Evolutionary conservation across 306 rosid genomes (phyloP), one percentile per base, ranked within the genome.

Genomic region (Prunus davidiana): DNA sequence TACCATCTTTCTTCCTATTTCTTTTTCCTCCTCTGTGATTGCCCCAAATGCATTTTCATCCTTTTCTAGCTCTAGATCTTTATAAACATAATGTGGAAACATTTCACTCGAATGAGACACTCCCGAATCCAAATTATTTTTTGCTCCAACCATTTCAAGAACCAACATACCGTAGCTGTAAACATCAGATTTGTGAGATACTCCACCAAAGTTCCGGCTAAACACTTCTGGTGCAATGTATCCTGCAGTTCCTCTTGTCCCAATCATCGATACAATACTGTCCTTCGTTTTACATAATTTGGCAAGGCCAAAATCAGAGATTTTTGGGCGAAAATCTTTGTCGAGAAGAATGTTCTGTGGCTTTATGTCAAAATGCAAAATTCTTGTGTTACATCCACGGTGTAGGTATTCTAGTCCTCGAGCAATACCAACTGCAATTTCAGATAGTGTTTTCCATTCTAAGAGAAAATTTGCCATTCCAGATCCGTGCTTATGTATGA

Each of bases 391-490:
- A 3, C 85, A 85, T 15, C 86, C 81, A n/a, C 56, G 74, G 58
- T 81, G 88, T 34, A 86, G 78, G 74, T 83, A 86, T 12, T 86
- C 89, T 13, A 86, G 63, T 16, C 84, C 87, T 50, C 76, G 45
- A 8, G 82, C 87, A 68, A 81, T 67, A 13, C 87, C 87, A 9
- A 81, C 4, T 12, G 76, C 78, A 73, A 81, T 79, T 57, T 76
- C 14, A 10, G 19, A 75, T 47, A 81, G n/a, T 0, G 28, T 76
- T 2, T 10, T 57, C 82, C 76, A 73, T n/a, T 81, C 79, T 15
- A 86, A 63, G n/a, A 5, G 34, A 50, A 76, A 78, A 61, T 32
- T 52, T 7, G 74, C 47, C 52, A 7, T 6, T 3, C 63, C 19
- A 69, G 80, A 73, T 19, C 32, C 79, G 0, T 2, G 72, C 28